Evolutionary conservation across 2,329 filamentous ascomycete genomes (phyloP).

Genomic region (Parastagonospora nodorum): DNA sequence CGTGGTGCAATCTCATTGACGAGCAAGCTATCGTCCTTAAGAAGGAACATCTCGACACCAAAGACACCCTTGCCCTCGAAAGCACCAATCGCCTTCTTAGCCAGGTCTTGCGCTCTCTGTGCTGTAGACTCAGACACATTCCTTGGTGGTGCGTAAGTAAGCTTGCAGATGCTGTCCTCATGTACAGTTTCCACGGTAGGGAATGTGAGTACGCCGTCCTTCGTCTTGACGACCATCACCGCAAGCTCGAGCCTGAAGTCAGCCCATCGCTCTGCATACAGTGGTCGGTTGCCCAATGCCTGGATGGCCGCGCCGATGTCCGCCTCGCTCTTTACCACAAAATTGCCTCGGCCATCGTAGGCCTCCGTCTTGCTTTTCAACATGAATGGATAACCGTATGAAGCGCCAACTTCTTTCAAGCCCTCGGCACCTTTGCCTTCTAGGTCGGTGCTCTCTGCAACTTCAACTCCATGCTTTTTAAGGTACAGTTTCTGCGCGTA

Average conservation of each 20-base stretch:
- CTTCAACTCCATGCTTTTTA: constrained; percentile 68
- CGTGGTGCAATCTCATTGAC: constrained; percentile 88
- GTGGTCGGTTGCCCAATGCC: constrained; percentile 66
- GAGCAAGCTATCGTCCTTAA: constrained; percentile 71
- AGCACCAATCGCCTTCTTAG: constrained; percentile 75
- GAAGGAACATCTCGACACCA: constrained; percentile 93
- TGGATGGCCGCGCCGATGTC: constrained; percentile 70
- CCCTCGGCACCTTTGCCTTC: constrained; percentile 63
- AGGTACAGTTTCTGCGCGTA: constrained; percentile 87
- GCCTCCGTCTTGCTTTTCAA: constrained; percentile 88
- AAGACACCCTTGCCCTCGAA: constrained; percentile 92
- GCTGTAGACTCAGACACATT: constrained; percentile 66
- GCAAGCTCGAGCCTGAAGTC: constrained; percentile 86
- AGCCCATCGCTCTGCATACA: constrained; percentile 91
- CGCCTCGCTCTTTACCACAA: constrained; percentile 62
- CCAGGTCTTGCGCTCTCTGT: constrained; percentile 73
- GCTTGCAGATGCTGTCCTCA: constrained; percentile 92
- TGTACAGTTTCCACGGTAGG: constrained; percentile 94
- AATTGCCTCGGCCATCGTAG: constrained; percentile 87
- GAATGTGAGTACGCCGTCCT: constrained; percentile 75
- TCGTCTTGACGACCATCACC: constrained; percentile 92
- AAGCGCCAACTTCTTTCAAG: constrained; percentile 65
- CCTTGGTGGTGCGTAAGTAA: constrained; percentile 84
- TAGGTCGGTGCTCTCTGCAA: constrained; percentile 72
- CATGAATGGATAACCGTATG: constrained; percentile 85